Evolutionary conservation across 345 rosid genomes (phyloP).

Genomic region (Citrus hindsii): DNA sequence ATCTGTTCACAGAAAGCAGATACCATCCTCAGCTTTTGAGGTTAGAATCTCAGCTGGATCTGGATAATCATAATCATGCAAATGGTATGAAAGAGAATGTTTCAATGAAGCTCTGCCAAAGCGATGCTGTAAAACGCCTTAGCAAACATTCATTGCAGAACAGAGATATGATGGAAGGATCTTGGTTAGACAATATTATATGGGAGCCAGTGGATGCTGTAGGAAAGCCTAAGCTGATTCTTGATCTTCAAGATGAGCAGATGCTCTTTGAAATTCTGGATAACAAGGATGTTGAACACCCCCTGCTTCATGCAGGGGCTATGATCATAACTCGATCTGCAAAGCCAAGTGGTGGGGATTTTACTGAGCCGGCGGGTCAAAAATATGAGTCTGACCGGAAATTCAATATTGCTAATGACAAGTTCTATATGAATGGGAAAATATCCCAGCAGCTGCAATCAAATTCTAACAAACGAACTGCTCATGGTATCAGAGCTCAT

Average conservation of each 20-base stretch:
- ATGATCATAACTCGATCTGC: conserved; percentile 65
- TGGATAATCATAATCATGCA: conserved; percentile 23
- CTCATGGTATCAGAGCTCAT: conserved; percentile 75
- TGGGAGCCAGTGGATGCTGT: conserved; percentile 61
- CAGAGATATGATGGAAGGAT: conserved; percentile 57
- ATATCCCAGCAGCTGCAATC: conserved; percentile 80
- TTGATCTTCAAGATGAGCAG: conserved; percentile 91
- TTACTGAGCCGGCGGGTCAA: conserved; percentile 40
- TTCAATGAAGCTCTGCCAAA: conserved; percentile 32
- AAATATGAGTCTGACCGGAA: conserved; percentile 66
- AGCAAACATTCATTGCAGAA: conserved; percentile 53
- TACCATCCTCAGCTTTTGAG: conserved; percentile 91
- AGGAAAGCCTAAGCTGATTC: conserved; percentile 70
- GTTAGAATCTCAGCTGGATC: conserved; percentile 55
- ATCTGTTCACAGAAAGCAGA: conserved; percentile 28
- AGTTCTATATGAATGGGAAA: conserved; percentile 85
- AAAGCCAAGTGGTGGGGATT: conserved; percentile 39
- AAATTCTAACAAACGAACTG: conserved; percentile 65
- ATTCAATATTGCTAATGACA: conserved; percentile 93
- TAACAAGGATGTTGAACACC: conserved; percentile 56
- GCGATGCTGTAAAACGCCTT: conserved; percentile 42
- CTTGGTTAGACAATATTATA: conserved; percentile 79
- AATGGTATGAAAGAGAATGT: conserved; percentile 24
- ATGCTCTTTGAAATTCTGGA: conserved; percentile 90
- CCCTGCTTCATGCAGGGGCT: conserved; percentile 87